Percentiles rank a stretch among this genome's conserved stretches.
These are phyloP conservation scores for Skeletonema potamos DNA, from an alignment of 108 stramenopile genomes.

Conservation along the genomic window DNA sequence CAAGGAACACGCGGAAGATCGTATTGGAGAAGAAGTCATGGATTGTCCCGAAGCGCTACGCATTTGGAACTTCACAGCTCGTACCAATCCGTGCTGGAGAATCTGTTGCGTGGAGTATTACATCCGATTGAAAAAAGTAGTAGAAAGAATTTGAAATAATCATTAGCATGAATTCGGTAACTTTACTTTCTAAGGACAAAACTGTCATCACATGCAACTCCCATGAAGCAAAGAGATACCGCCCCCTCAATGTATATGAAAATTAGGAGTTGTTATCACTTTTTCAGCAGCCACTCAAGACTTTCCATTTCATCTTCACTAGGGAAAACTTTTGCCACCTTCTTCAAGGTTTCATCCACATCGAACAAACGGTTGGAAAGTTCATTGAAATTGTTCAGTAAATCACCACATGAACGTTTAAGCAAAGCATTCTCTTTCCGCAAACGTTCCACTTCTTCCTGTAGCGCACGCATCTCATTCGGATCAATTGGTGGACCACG, in stretches of 20 bases:
- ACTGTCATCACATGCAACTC: neutral
- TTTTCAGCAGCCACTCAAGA: conserved; percentile 42
- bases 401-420: conserved; percentile 31
- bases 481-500: neutral
- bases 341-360: conserved; percentile 44
- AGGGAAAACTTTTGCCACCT: conserved; percentile 45
- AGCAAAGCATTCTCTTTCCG: conserved; percentile 35
- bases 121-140: neutral
- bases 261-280: neutral
- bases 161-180: neutral
- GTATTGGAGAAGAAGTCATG: conserved; percentile 78
- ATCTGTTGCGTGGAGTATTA: conserved; percentile 79
- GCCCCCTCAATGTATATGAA: neutral
- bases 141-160: neutral
- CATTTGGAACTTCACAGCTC: conserved; percentile 69
- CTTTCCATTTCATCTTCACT: conserved; percentile 46
- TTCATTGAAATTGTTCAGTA: conserved; percentile 43
- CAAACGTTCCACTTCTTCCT: conserved; percentile 31
- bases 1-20: conserved; percentile 65
- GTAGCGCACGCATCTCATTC: conserved; percentile 5
- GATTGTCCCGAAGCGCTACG: conserved; percentile 79
- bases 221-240: neutral
- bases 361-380: conserved; percentile 42
- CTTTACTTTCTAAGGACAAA: neutral
- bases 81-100: conserved; percentile 91